These are phyloP conservation scores for Corylus avellana DNA, from an alignment of 306 rosid species.

Conservation along the genomic window DNA sequence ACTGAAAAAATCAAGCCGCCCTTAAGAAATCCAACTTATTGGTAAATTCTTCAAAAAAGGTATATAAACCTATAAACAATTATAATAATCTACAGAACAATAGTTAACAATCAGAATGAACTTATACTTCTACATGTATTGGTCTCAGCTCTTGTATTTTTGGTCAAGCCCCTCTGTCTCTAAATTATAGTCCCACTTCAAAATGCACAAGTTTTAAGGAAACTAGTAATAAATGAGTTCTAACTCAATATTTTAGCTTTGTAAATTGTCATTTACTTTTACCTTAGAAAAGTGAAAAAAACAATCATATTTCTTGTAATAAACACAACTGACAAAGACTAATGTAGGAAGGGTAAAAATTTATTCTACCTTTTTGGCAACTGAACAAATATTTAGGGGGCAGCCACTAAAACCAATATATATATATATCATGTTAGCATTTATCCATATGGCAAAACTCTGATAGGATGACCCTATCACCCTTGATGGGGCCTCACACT, in stretches of 20 bases:
- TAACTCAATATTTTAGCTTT: not conserved
- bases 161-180: not conserved
- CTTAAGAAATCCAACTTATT: constrained; percentile 9
- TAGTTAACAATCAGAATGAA: not conserved
- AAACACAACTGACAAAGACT: too few relatives aligned
- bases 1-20: constrained; percentile 52
- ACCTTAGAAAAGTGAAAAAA: too few relatives aligned
- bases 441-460: not conserved
- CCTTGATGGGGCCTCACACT: not conserved
- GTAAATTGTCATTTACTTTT: not conserved
- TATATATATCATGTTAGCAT: not conserved
- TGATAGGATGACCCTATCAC: not conserved
- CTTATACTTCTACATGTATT: not conserved
- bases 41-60: not conserved
- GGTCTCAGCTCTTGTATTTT: not conserved
- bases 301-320: too few relatives aligned
- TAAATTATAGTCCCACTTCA: not conserved
- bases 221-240: not conserved
- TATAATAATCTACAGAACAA: not conserved
- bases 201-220: not conserved
- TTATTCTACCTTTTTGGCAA: not conserved
- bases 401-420: not conserved
- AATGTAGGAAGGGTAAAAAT: not conserved
- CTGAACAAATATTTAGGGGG: too few relatives aligned
- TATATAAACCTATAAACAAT: not conserved